Evolutionary conservation across 2,329 filamentous ascomycete genomes (phyloP).

Genomic region (Alternaria arbusti): DNA sequence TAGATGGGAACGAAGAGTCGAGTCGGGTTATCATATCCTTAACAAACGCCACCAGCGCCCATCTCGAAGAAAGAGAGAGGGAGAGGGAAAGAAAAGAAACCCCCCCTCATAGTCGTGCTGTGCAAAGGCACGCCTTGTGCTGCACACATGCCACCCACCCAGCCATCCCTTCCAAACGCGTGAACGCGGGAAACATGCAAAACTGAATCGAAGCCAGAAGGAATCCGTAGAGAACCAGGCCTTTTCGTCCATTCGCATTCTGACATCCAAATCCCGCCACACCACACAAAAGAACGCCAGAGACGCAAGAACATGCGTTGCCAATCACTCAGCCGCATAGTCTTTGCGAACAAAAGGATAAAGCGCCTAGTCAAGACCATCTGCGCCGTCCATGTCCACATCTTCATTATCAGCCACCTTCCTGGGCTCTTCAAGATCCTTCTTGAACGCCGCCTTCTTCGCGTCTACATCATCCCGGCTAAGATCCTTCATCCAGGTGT

Average conservation of each 20-base stretch:
- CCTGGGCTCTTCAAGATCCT: constrained; percentile 35
- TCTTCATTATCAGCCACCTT: constrained; percentile 31
- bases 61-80: not conserved
- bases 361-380: constrained; percentile 10
- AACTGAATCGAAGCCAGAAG: not conserved
- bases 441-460: constrained; percentile 47
- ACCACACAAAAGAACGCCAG: not conserved
- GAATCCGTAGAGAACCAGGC: not conserved
- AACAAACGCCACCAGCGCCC: not conserved
- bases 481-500: constrained; percentile 55
- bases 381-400: constrained; percentile 42
- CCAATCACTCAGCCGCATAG: not conserved
- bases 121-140: constrained; percentile 3
- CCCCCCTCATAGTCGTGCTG: not conserved
- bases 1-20: not conserved
- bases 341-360: not conserved
- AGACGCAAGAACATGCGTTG: not conserved
- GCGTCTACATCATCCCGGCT: constrained; percentile 56
- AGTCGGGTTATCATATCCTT: constrained; percentile 3
- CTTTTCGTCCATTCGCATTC: not conserved
- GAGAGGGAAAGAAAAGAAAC: not conserved
- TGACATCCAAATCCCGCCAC: constrained; percentile 4
- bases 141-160: not conserved
- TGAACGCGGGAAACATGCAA: not conserved
- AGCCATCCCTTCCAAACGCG: not conserved